Evolutionary conservation across 306 rosid species (phyloP).

Genomic region (Rosa persica): DNA sequence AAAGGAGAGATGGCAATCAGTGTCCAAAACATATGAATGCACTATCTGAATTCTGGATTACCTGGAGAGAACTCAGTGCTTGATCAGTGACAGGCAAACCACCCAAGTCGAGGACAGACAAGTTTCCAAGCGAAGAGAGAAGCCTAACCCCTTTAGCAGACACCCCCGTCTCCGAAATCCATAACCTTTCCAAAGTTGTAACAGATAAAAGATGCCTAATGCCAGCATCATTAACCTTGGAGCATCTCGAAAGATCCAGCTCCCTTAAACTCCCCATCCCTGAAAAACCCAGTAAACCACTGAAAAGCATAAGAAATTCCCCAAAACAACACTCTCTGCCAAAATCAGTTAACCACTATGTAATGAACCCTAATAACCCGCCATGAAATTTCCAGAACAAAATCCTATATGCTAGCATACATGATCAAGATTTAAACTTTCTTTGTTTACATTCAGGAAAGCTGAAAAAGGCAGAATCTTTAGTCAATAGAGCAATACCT

Average conservation of each 20-base stretch:
- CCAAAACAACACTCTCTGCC: not conserved
- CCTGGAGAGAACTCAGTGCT: slow-evolving; percentile 64
- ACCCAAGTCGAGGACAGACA: slow-evolving; percentile 78
- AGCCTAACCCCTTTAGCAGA: slow-evolving; percentile 63
- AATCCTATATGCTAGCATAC: not conserved
- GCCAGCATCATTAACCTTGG: slow-evolving; percentile 69
- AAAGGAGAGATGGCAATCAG: no score
- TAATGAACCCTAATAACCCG: not conserved
- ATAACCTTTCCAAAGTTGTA: slow-evolving; percentile 59
- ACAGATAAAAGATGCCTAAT: slow-evolving; percentile 64
- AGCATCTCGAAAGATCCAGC: slow-evolving; percentile 76
- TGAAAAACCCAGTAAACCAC: slow-evolving; percentile 20
- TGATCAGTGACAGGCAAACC: slow-evolving; percentile 82
- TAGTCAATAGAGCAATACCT: slow-evolving; percentile 36
- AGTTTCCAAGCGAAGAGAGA: slow-evolving; percentile 55
- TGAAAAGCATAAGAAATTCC: not conserved
- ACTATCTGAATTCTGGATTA: slow-evolving; percentile 12
- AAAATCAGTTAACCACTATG: not conserved
- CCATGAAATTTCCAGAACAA: not conserved
- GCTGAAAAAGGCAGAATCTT: not conserved
- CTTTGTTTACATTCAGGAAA: not conserved
- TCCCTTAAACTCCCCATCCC: slow-evolving; percentile 66
- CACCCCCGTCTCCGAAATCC: slow-evolving; percentile 64
- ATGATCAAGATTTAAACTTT: not conserved
- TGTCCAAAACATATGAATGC: not conserved